These are phyloP conservation scores for Pythium aquatile DNA, from an alignment of 352 stramenopile genomes.

Conservation along the genomic window DNA sequence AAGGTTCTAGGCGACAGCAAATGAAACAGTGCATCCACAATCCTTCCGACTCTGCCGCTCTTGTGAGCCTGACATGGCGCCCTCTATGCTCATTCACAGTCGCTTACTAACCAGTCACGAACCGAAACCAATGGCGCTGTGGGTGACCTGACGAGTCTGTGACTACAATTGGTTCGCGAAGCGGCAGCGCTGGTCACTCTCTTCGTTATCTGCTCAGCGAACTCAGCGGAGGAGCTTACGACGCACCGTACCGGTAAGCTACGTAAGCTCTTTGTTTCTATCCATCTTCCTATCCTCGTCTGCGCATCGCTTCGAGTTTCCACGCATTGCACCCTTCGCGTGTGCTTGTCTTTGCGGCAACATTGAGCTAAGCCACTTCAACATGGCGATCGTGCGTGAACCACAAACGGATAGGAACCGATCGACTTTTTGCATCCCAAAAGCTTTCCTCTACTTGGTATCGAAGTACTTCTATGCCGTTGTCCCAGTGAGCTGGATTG, in stretches of 20 bases:
- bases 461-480: background rate
- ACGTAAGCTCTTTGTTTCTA: background rate
- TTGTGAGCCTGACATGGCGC: background rate
- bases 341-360: background rate
- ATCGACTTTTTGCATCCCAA: background rate
- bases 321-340: background rate
- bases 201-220: background rate
- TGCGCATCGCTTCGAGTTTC: conserved; percentile 2
- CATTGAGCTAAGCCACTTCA: background rate
- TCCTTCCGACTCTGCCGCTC: background rate
- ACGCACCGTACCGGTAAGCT: too few relatives aligned
- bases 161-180: background rate
- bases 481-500: background rate
- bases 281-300: background rate
- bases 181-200: background rate
- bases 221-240: too few relatives aligned
- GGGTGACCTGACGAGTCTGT: background rate
- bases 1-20: background rate
- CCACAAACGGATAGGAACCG: background rate
- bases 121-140: background rate
- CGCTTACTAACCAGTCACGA: background rate
- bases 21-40: background rate
- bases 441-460: background rate
- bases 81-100: background rate
- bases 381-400: background rate